A percentile compares a stretch with the other conserved stretches of the same genome.
Evolutionary conservation across 345 rosid genomes (phyloP).

Genomic region (Corymbia maculata): DNA sequence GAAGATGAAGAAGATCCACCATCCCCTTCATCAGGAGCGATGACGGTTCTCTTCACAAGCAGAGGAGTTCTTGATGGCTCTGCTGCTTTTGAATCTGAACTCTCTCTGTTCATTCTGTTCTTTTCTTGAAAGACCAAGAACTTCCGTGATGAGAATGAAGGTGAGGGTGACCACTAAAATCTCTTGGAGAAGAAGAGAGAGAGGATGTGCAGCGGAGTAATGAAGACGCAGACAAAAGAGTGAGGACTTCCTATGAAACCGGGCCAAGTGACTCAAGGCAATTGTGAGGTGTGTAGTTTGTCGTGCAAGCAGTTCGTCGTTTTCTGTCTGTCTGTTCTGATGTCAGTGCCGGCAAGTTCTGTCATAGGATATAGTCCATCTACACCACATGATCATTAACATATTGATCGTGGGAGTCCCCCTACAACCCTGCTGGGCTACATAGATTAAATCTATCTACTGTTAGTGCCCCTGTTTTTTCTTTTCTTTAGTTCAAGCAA

Average conservation of each 20-base stretch:
- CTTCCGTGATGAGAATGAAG: background rate
- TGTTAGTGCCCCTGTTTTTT: too few relatives aligned
- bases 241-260: background rate
- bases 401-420: background rate
- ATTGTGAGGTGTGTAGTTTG: background rate
- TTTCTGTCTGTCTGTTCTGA: background rate
- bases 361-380: background rate
- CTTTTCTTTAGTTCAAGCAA: too few relatives aligned
- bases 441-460: too few relatives aligned
- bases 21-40: background rate
- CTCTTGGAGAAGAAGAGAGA: background rate
- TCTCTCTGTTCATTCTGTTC: background rate
- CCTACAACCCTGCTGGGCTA: background rate
- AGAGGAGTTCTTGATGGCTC: slow-evolving; percentile 4
- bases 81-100: background rate
- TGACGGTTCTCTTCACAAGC: slow-evolving; percentile 5
- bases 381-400: background rate
- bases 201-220: background rate
- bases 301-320: background rate
- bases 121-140: background rate
- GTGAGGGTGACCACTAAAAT: background rate
- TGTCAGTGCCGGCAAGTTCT: background rate
- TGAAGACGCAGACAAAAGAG: background rate
- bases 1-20: background rate
- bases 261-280: background rate